These are phyloP conservation scores for Tylopilus subfusipes DNA, from an alignment of 768 basidiomycete genomes.

Conservation along the genomic window DNA sequence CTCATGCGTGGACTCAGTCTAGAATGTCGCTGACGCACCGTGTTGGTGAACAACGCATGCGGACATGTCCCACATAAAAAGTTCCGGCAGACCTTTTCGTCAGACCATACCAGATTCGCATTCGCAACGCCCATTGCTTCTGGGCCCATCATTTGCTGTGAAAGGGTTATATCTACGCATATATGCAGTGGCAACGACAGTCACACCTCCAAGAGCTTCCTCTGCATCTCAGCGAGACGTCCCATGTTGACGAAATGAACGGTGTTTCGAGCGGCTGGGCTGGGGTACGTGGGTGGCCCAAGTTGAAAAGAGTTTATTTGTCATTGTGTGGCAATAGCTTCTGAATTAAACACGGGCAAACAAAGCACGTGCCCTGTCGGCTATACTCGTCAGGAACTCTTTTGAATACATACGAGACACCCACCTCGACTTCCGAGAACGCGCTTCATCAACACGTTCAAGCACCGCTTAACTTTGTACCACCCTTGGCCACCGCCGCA, in stretches of 20 bases:
- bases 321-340: conserved; percentile 25
- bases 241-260: conserved; percentile 60
- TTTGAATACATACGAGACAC: background rate
- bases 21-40: conserved; percentile 51
- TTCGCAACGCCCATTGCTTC: conserved; percentile 98
- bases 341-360: conserved; percentile 26
- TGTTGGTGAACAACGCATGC: conserved; percentile 96
- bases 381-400: background rate
- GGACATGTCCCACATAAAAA: conserved; percentile 99
- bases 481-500: background rate
- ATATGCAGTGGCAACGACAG: conserved; percentile 27
- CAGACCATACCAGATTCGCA: conserved; percentile 87
- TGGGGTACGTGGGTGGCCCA: background rate
- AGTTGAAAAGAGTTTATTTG: conserved; percentile 27
- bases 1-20: background rate
- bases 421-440: conserved; percentile 19
- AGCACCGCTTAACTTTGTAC: conserved; percentile 1
- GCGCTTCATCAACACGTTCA: conserved; percentile 2
- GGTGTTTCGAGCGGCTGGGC: background rate
- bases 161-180: conserved; percentile 6
- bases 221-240: conserved; percentile 94
- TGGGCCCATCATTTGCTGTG: conserved; percentile 99
- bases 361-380: conserved; percentile 9
- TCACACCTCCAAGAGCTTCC: conserved; percentile 78
- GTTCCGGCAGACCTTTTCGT: conserved; percentile 98